phyloP scores from a whole-genome alignment of 31 red algal species.

The Porphyra umbilicalis region DNA sequence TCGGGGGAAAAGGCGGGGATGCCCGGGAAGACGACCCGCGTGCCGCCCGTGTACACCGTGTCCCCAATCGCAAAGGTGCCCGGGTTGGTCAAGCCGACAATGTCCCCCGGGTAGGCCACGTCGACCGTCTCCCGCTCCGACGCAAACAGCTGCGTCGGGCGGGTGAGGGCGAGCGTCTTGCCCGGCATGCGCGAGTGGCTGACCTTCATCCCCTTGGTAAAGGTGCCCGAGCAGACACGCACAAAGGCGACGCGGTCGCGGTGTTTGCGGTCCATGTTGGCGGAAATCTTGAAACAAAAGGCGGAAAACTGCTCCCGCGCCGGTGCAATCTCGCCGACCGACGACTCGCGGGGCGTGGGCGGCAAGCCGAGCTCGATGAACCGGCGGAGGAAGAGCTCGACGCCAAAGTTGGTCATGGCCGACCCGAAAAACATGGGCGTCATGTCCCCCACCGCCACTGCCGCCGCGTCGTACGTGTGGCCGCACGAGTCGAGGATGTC shows the following conservation, averaged over 20 bases:
- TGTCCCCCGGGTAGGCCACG: slow-evolving; percentile 74
- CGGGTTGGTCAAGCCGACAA: slow-evolving; percentile 69
- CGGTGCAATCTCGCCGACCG: slow-evolving; percentile 33
- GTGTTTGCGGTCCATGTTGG: slow-evolving; percentile 85
- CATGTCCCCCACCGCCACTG: slow-evolving; percentile 40
- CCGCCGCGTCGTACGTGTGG: slow-evolving; percentile 39
- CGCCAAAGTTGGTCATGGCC: slow-evolving; percentile 89
- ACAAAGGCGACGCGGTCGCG: slow-evolving; percentile 82
- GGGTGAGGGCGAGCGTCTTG: slow-evolving; percentile 38
- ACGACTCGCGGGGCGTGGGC: slow-evolving; percentile 36
- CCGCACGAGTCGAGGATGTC: slow-evolving; percentile 59
- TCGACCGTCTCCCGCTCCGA: slow-evolving; percentile 65
- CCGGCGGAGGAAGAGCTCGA: slow-evolving; percentile 51
- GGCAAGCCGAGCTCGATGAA: slow-evolving; percentile 59
- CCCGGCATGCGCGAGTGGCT: slow-evolving; percentile 39
- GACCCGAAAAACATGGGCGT: slow-evolving; percentile 78
- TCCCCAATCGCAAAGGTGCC: slow-evolving; percentile 82
- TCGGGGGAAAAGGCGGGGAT: slow-evolving; percentile 81
- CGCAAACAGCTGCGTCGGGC: slow-evolving; percentile 63
- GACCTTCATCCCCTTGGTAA: slow-evolving; percentile 81
- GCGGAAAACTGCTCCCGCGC: slow-evolving; percentile 35
- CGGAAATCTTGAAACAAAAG: slow-evolving; percentile 71
- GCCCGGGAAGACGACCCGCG: slow-evolving; percentile 41
- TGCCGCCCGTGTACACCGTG: slow-evolving; percentile 31
- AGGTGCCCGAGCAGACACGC: slow-evolving; percentile 52